Conservation (phyloP, 2,329 filamentous ascomycete species). For the Ceratocystis papillata region DNA sequence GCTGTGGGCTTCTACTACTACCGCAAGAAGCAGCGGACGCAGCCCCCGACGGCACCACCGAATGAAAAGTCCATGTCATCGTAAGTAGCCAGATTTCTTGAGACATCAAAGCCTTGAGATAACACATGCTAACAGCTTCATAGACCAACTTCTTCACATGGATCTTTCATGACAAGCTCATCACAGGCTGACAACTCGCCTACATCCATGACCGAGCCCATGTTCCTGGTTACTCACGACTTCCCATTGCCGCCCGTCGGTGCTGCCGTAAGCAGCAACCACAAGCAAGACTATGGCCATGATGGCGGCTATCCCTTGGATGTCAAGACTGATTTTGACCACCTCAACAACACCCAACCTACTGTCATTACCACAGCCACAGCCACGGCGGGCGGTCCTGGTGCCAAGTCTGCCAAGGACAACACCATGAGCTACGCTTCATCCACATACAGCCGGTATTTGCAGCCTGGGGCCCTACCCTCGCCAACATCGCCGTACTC, state of each 20-base stretch:
- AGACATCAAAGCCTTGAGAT: too few relatives aligned
- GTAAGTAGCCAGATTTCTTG: constrained; percentile 13
- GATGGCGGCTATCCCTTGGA: background rate
- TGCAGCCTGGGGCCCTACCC: constrained; percentile 21
- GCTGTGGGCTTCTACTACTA: constrained; percentile 37
- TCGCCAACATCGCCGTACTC: constrained; percentile 26
- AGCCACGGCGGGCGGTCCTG: constrained; percentile 8
- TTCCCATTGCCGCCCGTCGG: constrained; percentile 24
- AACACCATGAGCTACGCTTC: constrained; percentile 23
- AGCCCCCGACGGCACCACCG: constrained; percentile 28
- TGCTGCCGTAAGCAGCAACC: constrained; percentile 19
- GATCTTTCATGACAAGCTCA: constrained; percentile 25
- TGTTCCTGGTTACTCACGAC: constrained; percentile 24
- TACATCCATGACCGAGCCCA: constrained; percentile 25
- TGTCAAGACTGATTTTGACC: background rate
- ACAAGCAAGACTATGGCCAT: background rate
- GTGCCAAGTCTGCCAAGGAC: constrained; percentile 15
- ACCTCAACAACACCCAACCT: background rate
- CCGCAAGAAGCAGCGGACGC: constrained; percentile 37
- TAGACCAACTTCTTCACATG: constrained; percentile 29
- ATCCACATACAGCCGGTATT: constrained; percentile 22
- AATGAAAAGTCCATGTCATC: background rate
- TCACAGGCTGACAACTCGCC: constrained; percentile 27
- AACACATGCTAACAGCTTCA: constrained; percentile 27
- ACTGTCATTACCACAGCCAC: constrained; percentile 24